Percentiles rank a stretch among this genome's conserved stretches.
phyloP scores from a whole-genome alignment of 345 rosid species.

The Raphanus sativus region DNA sequence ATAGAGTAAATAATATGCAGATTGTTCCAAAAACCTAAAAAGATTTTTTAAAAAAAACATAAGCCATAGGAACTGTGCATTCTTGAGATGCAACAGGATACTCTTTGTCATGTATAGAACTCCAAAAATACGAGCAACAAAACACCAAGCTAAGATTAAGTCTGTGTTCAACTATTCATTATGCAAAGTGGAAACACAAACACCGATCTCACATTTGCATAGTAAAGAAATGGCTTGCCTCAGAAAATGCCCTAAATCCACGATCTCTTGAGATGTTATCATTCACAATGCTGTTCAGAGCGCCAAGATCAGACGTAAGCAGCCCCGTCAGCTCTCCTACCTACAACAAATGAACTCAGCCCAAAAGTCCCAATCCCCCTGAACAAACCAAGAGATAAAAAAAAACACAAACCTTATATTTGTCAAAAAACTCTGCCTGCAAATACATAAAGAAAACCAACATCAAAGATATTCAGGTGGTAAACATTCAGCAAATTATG shows the following conservation, averaged over 20 bases:
- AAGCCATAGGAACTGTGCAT: slow-evolving; percentile 8
- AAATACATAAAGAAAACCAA: neutral
- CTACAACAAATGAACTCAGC: slow-evolving; percentile 38
- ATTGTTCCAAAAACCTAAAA: slow-evolving; percentile 78
- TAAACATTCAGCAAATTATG: neutral
- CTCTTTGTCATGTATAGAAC: neutral
- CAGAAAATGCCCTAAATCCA: slow-evolving; percentile 94
- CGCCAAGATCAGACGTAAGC: slow-evolving; percentile 88
- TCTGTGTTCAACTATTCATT: neutral
- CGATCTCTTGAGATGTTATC: slow-evolving; percentile 96
- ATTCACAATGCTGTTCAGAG: slow-evolving; percentile 70
- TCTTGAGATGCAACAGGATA: slow-evolving; percentile 3
- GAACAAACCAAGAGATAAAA: neutral
- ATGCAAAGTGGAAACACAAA: slow-evolving; percentile 6
- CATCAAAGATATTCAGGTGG: slow-evolving; percentile 5
- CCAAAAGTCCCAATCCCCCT: neutral
- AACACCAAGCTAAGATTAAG: slow-evolving; percentile 3
- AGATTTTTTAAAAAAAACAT: slow-evolving; percentile 1
- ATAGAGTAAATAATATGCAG: slow-evolving; percentile 68
- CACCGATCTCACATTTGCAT: slow-evolving; percentile 58
- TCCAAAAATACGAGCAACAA: slow-evolving; percentile 7
- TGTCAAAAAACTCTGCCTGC: slow-evolving; percentile 91
- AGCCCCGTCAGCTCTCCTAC: slow-evolving; percentile 86
- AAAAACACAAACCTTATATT: slow-evolving; percentile 65
- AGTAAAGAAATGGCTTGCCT: slow-evolving; percentile 85